Percentiles rank a stretch among this genome's conserved stretches.
These are phyloP conservation scores for Suhomyces atakaporum DNA, from an alignment of 1,139 yeast genomes.

Conservation along the genomic window DNA sequence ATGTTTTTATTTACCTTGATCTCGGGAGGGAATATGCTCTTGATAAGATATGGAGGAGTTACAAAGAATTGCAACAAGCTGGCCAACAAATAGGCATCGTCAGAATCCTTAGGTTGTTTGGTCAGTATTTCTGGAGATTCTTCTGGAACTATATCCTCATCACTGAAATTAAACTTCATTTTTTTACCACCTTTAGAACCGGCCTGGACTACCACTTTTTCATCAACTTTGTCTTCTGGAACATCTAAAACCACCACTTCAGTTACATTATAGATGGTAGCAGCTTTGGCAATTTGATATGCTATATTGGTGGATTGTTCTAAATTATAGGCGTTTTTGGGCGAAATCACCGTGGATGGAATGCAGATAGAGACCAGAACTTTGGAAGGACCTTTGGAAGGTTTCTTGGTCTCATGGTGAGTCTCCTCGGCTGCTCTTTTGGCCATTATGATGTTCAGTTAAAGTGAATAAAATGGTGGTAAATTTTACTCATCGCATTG, in stretches of 20 bases:
- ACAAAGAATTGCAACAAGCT: constrained; percentile 76
- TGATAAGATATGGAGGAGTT: constrained; percentile 81
- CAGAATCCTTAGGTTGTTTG: constrained; percentile 20
- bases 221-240: constrained; percentile 24
- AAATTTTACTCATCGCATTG: constrained; percentile 8
- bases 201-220: constrained; percentile 25
- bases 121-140: constrained; percentile 12
- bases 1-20: constrained; percentile 30
- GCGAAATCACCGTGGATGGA: constrained; percentile 59
- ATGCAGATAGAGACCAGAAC: constrained; percentile 55
- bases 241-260: constrained; percentile 72
- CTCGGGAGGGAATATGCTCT: constrained; percentile 50
- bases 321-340: constrained; percentile 58
- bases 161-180: constrained; percentile 41
- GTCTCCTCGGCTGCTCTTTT: constrained; percentile 29
- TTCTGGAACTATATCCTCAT: constrained; percentile 22
- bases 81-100: constrained; percentile 60
- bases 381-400: constrained; percentile 26
- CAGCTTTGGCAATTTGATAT: constrained; percentile 78
- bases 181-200: constrained; percentile 32
- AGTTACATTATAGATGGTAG: constrained; percentile 65
- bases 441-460: constrained; percentile 12
- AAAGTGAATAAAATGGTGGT: neutral
- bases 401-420: constrained; percentile 34
- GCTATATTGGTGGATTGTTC: constrained; percentile 74